These are phyloP conservation scores for Trypanosoma vivax DNA, from an alignment of 208 protist genomes.

Conservation along the genomic window DNA sequence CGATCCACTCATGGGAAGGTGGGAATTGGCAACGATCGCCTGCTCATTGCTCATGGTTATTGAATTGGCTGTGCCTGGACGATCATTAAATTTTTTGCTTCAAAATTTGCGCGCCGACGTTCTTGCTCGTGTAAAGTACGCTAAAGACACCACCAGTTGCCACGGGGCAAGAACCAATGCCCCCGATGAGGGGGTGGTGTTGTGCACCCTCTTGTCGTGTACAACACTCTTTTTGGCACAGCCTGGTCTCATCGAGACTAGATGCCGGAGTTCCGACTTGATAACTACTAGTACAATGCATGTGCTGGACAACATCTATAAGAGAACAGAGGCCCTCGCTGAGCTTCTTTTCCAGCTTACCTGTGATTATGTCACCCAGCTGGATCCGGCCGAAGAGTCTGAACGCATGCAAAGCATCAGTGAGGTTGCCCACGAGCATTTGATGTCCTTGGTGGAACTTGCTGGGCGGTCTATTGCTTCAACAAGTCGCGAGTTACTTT, in stretches of 20 bases:
- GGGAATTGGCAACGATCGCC: slow-evolving; percentile 5
- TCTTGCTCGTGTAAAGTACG: slow-evolving; percentile 3
- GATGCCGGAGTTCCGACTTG: neutral
- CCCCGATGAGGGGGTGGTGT: neutral
- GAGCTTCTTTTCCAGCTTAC: slow-evolving; percentile 4
- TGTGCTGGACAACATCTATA: no score
- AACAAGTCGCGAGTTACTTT: neutral
- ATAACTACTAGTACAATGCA: no score
- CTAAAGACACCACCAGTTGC: no score
- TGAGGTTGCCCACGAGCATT: neutral
- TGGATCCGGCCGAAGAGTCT: neutral
- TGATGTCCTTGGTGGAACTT: slow-evolving; percentile 9
- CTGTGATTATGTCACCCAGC: neutral
- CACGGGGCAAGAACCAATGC: neutral
- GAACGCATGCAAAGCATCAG: neutral
- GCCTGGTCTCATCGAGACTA: slow-evolving; percentile 1
- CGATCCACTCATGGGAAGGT: neutral
- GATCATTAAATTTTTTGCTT: slow-evolving; percentile 2
- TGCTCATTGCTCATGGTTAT: slow-evolving; percentile 9
- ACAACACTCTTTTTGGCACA: slow-evolving; percentile 5
- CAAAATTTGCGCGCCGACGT: neutral
- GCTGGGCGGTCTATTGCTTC: slow-evolving; percentile 6
- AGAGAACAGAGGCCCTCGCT: slow-evolving; percentile 1
- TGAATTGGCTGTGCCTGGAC: slow-evolving; percentile 3
- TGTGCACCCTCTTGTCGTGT: slow-evolving; percentile 4